Evolutionary conservation across 1,139 yeast species (phyloP).

Genomic region (Zygosaccharomyces pseudobailii): DNA sequence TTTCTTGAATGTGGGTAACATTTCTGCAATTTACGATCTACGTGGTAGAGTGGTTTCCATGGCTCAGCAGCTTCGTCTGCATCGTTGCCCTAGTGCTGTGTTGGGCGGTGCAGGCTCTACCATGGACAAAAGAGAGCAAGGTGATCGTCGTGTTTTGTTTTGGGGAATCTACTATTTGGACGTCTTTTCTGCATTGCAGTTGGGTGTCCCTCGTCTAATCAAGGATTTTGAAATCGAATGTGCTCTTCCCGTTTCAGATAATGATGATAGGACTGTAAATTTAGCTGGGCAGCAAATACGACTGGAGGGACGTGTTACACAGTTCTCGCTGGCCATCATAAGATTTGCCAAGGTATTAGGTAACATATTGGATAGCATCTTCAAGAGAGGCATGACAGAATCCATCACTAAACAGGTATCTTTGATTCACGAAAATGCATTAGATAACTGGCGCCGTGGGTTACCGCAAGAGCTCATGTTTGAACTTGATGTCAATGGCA

Average conservation of each 20-base stretch:
- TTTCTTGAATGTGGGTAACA: conserved; percentile 69
- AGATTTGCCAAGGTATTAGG: conserved; percentile 72
- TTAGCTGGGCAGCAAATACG: conserved; percentile 23
- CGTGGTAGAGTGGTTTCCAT: conserved; percentile 74
- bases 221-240: conserved; percentile 83
- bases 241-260: conserved; percentile 71
- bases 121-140: conserved; percentile 62
- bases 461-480: conserved; percentile 59
- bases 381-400: conserved; percentile 46
- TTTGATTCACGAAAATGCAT: conserved; percentile 56
- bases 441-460: conserved; percentile 77
- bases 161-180: conserved; percentile 84
- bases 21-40: conserved; percentile 66
- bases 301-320: conserved; percentile 65
- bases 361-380: conserved; percentile 61
- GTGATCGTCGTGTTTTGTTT: conserved; percentile 73
- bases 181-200: conserved; percentile 63
- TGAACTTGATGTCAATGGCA: conserved; percentile 63
- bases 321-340: conserved; percentile 59
- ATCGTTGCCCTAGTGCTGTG: conserved; percentile 84
- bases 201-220: conserved; percentile 78
- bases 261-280: conserved; percentile 48
- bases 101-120: conserved; percentile 52
- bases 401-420: conserved; percentile 36
- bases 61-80: conserved; percentile 82